Base-by-base conservation (phyloP, 495 filamentous ascomycete species). In the Hypoxylon intermedium region DNA sequence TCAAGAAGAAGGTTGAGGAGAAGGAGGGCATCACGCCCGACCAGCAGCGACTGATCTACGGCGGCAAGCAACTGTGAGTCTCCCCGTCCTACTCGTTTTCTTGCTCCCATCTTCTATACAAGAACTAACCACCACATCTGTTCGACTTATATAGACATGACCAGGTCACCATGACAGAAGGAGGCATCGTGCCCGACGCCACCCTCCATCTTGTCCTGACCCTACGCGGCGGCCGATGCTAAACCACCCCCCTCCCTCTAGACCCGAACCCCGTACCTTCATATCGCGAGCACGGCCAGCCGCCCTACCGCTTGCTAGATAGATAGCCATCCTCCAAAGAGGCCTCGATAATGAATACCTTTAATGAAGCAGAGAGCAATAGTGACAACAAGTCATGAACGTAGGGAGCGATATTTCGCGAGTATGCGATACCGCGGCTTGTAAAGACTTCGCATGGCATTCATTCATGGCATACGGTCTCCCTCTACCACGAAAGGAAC, bases 1-100 rank as follows among this genome's bases (percentile, higher is more conserved):
- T 98, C 80, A 98, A 98, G 80, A 95, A 98, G 79, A 90, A 91
- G 58, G 94, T 98, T 30, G 94, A 98, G 74, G 94, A 98, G 78
- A 97, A 97, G 72, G 95, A 98, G 74, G 94, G 94, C 20, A 98
- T 98, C 71, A 94, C 94, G 23, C 94, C 94, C 13, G 93, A 96
- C 19, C 94, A 98, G 74, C 94, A 98, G 79, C 87, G 95, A 30
- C 78, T 98, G 45, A 98, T 98, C 70, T 97, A 85, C 68, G 92
- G 92, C 38, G 94, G 94, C 60, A 98, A 98, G 77, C 94, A 98
- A 71, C 96, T 98, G 94, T 97, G 79, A 45, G 85, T 74, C 36
- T 47, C 31, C 21, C 23, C 53, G 28, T 31, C 40, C 24, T 16
- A 9, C 20, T 48, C 44, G 31, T 26, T 16, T 43, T 26, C 21